phyloP scores from a whole-genome alignment of 2,329 filamentous ascomycete species.

The Podosphaera aphanis region DNA sequence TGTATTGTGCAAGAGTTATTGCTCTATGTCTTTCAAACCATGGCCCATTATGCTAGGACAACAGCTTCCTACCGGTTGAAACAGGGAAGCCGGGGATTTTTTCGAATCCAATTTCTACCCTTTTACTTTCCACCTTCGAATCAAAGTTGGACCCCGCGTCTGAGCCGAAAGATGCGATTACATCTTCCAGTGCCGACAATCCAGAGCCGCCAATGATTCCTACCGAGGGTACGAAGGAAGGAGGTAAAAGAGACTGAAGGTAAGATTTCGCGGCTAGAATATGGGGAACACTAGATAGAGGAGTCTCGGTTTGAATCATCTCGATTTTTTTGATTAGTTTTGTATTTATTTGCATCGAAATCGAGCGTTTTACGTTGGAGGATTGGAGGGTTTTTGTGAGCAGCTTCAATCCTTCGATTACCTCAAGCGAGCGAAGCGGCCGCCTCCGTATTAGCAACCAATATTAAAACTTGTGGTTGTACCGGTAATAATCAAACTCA shows the following conservation, averaged over 20 bases:
- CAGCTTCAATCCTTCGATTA: neutral
- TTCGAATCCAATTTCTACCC: slow-evolving; percentile 4
- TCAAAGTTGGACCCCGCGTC: too few relatives aligned
- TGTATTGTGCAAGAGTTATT: neutral
- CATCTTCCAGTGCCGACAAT: slow-evolving; percentile 4
- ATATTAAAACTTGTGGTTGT: neutral
- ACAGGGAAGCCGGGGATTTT: slow-evolving; percentile 7
- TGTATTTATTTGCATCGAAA: too few relatives aligned
- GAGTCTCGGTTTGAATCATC: neutral
- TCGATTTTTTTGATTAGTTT: too few relatives aligned
- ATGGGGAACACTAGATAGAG: neutral
- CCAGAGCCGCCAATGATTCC: slow-evolving; percentile 8
- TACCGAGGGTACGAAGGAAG: slow-evolving; percentile 2
- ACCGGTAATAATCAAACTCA: too few relatives aligned
- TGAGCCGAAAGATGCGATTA: slow-evolving; percentile 1
- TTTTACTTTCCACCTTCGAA: neutral
- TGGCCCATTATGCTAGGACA: neutral
- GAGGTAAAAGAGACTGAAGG: slow-evolving; percentile 2
- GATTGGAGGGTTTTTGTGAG: too few relatives aligned
- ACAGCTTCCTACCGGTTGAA: slow-evolving; percentile 4
- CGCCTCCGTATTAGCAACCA: neutral
- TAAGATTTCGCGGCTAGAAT: neutral
- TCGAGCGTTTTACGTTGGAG: too few relatives aligned
- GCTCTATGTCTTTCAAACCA: neutral
- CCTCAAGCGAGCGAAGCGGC: neutral